Evolutionary conservation across 805 yeast genomes (phyloP).

Genomic region (Lipomyces mesembrius): DNA sequence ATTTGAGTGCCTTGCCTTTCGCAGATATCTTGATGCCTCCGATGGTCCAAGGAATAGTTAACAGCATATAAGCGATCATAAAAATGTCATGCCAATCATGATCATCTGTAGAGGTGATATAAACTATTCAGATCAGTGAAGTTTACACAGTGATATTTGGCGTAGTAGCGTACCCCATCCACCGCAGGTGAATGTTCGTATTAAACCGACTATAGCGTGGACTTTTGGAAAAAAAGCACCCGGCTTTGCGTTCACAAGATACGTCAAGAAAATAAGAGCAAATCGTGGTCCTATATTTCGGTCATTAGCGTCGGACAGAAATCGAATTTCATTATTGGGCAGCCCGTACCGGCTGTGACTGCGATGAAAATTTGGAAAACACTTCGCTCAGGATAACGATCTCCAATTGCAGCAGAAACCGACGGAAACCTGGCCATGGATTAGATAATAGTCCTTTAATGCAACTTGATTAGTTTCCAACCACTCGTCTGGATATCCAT

Average conservation of each 20-base stretch:
- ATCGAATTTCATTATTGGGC: slow-evolving; percentile 45
- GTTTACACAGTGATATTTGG: not conserved
- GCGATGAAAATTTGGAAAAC: slow-evolving; percentile 91
- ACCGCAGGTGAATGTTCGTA: slow-evolving; percentile 95
- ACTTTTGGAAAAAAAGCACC: slow-evolving; percentile 48
- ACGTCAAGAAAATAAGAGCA: slow-evolving; percentile 31
- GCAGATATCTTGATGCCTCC: slow-evolving; percentile 60
- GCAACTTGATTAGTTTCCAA: slow-evolving; percentile 8
- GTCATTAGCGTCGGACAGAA: slow-evolving; percentile 53
- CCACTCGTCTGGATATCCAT: slow-evolving; percentile 97
- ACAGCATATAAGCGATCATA: slow-evolving; percentile 86
- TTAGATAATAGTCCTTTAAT: not conserved
- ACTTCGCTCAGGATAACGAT: slow-evolving; percentile 93
- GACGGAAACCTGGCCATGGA: slow-evolving; percentile 66
- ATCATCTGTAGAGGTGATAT: slow-evolving; percentile 94
- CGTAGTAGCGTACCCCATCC: slow-evolving; percentile 64
- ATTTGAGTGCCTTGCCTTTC: slow-evolving; percentile 51
- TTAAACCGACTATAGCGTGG: slow-evolving; percentile 60
- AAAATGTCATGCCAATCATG: slow-evolving; percentile 95
- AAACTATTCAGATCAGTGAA: slow-evolving; percentile 52
- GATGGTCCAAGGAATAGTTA: slow-evolving; percentile 91
- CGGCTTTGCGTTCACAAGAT: slow-evolving; percentile 31
- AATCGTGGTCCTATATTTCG: slow-evolving; percentile 42
- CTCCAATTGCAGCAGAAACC: slow-evolving; percentile 96
- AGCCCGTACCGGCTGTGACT: slow-evolving; percentile 68